A percentile compares a stretch with the other conserved stretches of the same genome.
These are phyloP conservation scores for Ehretia macrophylla DNA, from an alignment of 257 asterid genomes.

Conservation along the genomic window DNA sequence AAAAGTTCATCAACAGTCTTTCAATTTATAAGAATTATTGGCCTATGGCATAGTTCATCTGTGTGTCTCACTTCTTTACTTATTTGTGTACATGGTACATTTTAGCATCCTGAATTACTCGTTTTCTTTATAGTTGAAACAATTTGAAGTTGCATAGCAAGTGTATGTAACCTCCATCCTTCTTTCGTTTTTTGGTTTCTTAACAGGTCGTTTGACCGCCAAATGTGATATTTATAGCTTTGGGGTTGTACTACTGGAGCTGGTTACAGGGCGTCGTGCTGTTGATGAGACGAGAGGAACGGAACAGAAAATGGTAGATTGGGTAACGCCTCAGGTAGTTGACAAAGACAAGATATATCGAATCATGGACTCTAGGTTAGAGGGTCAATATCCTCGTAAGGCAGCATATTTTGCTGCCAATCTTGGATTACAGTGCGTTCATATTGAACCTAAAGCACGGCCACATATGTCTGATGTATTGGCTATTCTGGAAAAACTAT, in stretches of 20 bases:
- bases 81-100: too few relatives aligned
- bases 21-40: too few relatives aligned
- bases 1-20: too few relatives aligned
- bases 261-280: constrained; percentile 33
- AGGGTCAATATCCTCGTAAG: constrained; percentile 35
- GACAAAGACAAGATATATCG: constrained; percentile 24
- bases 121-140: too few relatives aligned
- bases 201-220: constrained; percentile 28
- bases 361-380: constrained; percentile 34
- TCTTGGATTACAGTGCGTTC: constrained; percentile 31
- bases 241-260: constrained; percentile 39
- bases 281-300: constrained; percentile 19
- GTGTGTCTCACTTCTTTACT: too few relatives aligned
- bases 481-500: constrained; percentile 21
- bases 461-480: constrained; percentile 33
- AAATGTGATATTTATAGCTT: constrained; percentile 40
- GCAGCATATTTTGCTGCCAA: constrained; percentile 30
- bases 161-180: background rate
- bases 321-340: constrained; percentile 33
- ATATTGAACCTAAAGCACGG: constrained; percentile 24
- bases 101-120: too few relatives aligned
- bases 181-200: background rate
- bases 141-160: too few relatives aligned
- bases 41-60: too few relatives aligned
- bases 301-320: constrained; percentile 21